phyloP scores from a whole-genome alignment of 1,284 basidiomycete species.

The Takashimella koratensis region DNA sequence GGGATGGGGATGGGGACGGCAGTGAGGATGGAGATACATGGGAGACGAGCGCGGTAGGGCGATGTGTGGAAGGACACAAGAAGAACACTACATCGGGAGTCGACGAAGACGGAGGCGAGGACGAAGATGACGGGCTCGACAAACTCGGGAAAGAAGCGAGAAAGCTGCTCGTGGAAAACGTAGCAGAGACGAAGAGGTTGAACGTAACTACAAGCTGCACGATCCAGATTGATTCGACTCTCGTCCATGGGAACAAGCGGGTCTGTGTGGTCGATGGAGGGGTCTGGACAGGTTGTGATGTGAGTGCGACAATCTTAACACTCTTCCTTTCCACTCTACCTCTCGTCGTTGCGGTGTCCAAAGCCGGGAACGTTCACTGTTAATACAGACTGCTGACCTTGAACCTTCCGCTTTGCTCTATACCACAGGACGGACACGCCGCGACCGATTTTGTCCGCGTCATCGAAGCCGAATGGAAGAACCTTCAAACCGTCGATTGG shows the following conservation, averaged over 20 bases:
- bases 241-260: slow-evolving; percentile 48
- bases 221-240: slow-evolving; percentile 60
- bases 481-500: no score
- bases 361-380: no score
- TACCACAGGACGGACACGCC: slow-evolving; percentile 64
- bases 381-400: no score
- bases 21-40: slow-evolving; percentile 1
- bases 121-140: slow-evolving; percentile 53
- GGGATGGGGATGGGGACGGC: background rate
- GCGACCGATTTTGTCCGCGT: slow-evolving; percentile 69
- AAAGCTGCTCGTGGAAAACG: slow-evolving; percentile 60
- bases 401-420: no score
- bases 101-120: slow-evolving; percentile 10
- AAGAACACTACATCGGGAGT: background rate
- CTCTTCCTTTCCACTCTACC: background rate
- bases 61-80: background rate
- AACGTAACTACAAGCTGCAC: slow-evolving; percentile 80
- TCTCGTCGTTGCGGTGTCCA: slow-evolving; percentile 9
- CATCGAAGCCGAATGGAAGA: slow-evolving; percentile 64
- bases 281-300: slow-evolving; percentile 77
- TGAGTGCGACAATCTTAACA: slow-evolving; percentile 48
- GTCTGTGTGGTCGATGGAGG: slow-evolving; percentile 70
- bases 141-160: slow-evolving; percentile 28
- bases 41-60: background rate
- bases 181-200: slow-evolving; percentile 53